These are phyloP conservation scores for Sideroxylon spinosum DNA, from an alignment of 179 eudicot species.

Conservation along the genomic window DNA sequence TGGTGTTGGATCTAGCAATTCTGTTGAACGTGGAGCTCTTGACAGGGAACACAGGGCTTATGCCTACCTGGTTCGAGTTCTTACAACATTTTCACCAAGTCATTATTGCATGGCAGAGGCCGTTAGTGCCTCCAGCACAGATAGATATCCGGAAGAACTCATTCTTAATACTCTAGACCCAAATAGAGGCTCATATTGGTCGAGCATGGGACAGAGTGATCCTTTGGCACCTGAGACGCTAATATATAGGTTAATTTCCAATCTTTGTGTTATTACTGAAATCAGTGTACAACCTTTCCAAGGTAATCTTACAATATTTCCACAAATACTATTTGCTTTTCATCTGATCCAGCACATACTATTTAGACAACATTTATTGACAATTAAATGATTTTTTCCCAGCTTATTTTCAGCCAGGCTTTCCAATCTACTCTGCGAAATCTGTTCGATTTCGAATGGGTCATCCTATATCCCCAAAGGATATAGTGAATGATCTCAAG, in stretches of 20 bases:
- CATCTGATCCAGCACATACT: conserved; percentile 1
- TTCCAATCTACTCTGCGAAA: conserved; percentile 77
- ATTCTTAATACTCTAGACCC: conserved; percentile 60
- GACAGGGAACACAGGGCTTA: conserved; percentile 53
- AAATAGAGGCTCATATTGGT: conserved; percentile 66
- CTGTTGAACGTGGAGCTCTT: conserved; percentile 38
- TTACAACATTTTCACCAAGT: conserved; percentile 33
- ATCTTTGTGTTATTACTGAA: conserved; percentile 61
- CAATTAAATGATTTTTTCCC: conserved; percentile 16
- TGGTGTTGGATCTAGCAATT: conserved; percentile 39
- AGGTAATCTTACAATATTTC: conserved; percentile 28
- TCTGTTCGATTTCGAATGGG: conserved; percentile 74
- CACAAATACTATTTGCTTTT: background rate
- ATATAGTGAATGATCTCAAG: conserved; percentile 19
- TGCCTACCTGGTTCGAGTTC: conserved; percentile 52
- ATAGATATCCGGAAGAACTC: conserved; percentile 70
- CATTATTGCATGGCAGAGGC: conserved; percentile 58
- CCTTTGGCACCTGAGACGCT: conserved; percentile 67
- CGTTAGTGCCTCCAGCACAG: conserved; percentile 81
- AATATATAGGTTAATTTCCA: conserved; percentile 48
- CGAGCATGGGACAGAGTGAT: conserved; percentile 66
- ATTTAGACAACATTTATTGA: background rate
- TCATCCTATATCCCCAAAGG: conserved; percentile 36
- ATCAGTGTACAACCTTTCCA: conserved; percentile 60
- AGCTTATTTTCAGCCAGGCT: conserved; percentile 67